A percentile compares a stretch with the other conserved stretches of the same genome.
These are phyloP conservation scores for Bombardia bombarda DNA, from an alignment of 495 filamentous ascomycete species.

Conservation along the genomic window DNA sequence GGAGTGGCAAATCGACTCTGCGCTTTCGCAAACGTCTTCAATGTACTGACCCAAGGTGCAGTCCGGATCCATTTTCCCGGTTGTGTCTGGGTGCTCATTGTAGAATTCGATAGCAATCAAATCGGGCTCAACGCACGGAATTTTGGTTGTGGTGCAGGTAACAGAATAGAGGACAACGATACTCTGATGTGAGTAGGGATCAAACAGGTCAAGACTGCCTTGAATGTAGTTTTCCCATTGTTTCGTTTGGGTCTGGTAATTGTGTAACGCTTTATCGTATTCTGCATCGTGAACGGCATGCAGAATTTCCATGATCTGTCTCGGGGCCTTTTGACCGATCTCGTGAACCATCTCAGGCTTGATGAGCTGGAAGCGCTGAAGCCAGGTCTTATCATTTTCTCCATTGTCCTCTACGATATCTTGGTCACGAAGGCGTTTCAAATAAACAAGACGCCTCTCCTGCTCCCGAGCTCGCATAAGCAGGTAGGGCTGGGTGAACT, in stretches of 20 bases:
- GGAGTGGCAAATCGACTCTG: constrained; percentile 64
- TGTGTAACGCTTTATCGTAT: constrained; percentile 89
- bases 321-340: constrained; percentile 63
- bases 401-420: constrained; percentile 51
- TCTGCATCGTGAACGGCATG: constrained; percentile 93
- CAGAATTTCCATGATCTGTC: constrained; percentile 84
- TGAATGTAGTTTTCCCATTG: constrained; percentile 93
- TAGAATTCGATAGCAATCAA: constrained; percentile 85
- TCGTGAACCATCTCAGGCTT: constrained; percentile 90
- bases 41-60: constrained; percentile 94
- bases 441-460: constrained; percentile 70
- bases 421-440: constrained; percentile 75
- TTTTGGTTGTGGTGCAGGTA: constrained; percentile 81
- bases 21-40: constrained; percentile 75
- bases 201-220: constrained; percentile 76
- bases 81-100: constrained; percentile 67
- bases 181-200: constrained; percentile 89
- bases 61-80: constrained; percentile 62
- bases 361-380: constrained; percentile 76
- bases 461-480: constrained; percentile 87
- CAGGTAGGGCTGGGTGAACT: constrained; percentile 87
- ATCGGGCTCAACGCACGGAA: constrained; percentile 86
- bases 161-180: constrained; percentile 92
- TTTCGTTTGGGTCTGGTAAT: constrained; percentile 86
- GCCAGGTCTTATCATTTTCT: constrained; percentile 50